phyloP scores from a whole-genome alignment of 306 rosid species.

The Vicia villosa region DNA sequence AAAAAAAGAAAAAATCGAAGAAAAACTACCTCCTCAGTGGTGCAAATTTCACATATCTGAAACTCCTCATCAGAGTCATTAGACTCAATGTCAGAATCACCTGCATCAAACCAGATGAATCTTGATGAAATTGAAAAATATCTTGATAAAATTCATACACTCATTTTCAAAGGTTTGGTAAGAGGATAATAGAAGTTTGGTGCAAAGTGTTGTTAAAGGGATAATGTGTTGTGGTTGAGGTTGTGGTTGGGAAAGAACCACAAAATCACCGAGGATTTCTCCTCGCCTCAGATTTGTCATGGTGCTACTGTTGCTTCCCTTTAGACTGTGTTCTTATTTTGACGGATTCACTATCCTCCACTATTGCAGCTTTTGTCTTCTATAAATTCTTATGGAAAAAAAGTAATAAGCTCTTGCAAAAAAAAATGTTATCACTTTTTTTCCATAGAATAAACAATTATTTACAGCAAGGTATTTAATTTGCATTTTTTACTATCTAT shows the following conservation, averaged over 20 bases:
- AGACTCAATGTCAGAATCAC: constrained; percentile 86
- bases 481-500: background rate
- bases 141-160: background rate
- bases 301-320: background rate
- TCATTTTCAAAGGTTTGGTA: background rate
- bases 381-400: background rate
- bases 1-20: constrained; percentile 1
- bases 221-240: background rate
- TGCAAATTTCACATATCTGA: constrained; percentile 95
- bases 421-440: background rate
- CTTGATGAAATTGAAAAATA: constrained; percentile 18
- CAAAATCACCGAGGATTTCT: background rate
- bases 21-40: constrained; percentile 69
- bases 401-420: background rate
- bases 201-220: background rate
- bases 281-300: background rate
- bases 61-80: constrained; percentile 94
- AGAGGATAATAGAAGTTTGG: constrained; percentile 4
- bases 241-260: background rate
- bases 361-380: background rate
- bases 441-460: constrained; percentile 2
- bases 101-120: constrained; percentile 62
- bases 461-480: background rate
- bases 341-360: background rate
- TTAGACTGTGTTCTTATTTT: background rate